phyloP scores from a whole-genome alignment of 148 eudicot genomes.

The Fagopyrum esculentum region DNA sequence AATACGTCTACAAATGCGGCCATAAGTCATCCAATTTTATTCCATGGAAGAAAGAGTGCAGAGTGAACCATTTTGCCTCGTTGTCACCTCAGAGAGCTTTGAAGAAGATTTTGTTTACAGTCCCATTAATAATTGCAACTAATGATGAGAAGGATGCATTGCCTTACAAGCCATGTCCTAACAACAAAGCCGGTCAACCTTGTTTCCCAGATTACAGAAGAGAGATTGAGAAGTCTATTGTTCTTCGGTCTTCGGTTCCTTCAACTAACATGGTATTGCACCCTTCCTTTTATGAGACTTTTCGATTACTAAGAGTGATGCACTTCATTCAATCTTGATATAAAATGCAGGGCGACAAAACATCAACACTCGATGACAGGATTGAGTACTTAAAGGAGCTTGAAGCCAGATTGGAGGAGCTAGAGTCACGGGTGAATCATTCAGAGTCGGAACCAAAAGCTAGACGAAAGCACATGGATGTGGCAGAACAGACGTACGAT shows the following conservation, averaged over 20 bases:
- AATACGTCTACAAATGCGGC: constrained; percentile 2
- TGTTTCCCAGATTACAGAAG: constrained; percentile 14
- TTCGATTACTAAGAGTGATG: not conserved
- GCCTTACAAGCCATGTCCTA: constrained; percentile 6
- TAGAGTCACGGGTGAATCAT: constrained; percentile 32
- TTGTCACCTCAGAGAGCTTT: constrained; percentile 23
- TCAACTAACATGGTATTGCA: constrained; percentile 28
- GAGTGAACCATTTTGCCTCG: not conserved
- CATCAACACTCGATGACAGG: constrained; percentile 27
- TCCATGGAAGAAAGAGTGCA: constrained; percentile 25
- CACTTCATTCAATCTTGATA: not conserved
- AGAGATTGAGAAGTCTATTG: constrained; percentile 30
- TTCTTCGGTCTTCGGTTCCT: constrained; percentile 35
- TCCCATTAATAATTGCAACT: constrained; percentile 24
- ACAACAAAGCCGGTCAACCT: not conserved
- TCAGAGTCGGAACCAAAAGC: constrained; percentile 21
- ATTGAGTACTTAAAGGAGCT: constrained; percentile 36
- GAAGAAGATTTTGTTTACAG: constrained; percentile 24
- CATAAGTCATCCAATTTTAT: constrained; percentile 28
- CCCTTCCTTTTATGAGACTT: not conserved
- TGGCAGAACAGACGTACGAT: constrained; percentile 33
- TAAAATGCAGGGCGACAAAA: constrained; percentile 33
- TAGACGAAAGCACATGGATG: constrained; percentile 18
- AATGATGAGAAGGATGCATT: not conserved
- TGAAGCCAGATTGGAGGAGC: constrained; percentile 37